Conservation (phyloP, 129 eudicot species). For the sunflower (Helianthus annuus) region HanXRQr2.0-SUNRISE NC_035446.2:91930895-91931394, state of each 20-base stretch:
- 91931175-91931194: neutral
- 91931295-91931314: no score
- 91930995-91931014: neutral
- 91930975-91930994: conserved; percentile 14
- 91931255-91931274: neutral
- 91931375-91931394: neutral
- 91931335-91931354: neutral
- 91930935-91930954: neutral
- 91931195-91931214: conserved; percentile 20
- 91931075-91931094: conserved; percentile 28
- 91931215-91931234: neutral
- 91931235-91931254: conserved; percentile 4
- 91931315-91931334: neutral
- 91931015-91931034: neutral
- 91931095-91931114: conserved; percentile 1
- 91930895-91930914: no score
- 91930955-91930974: neutral
- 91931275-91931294: neutral
- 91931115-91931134: conserved; percentile 24
- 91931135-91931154: conserved; percentile 10
- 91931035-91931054: conserved; percentile 9
- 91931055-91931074: conserved; percentile 3
- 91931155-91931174: no score
- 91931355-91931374: neutral
- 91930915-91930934: neutral